Evolutionary conservation across 2,329 filamentous ascomycete genomes (phyloP).

Genomic region (Emmonsiellopsis sp.): DNA sequence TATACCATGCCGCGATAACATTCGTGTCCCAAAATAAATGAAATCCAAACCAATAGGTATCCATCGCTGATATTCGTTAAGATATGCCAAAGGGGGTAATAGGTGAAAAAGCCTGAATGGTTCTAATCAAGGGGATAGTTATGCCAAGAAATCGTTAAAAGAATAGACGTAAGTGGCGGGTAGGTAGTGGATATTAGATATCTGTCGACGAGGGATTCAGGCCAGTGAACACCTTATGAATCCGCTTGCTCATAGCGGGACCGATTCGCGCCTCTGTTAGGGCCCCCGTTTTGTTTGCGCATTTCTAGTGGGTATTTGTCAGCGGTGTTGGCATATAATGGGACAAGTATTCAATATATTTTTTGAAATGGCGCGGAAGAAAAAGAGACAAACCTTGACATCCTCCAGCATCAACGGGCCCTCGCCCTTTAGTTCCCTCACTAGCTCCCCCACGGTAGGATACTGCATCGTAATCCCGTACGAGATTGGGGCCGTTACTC

Average conservation of each 20-base stretch:
- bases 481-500: slow-evolving; percentile 63
- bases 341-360: too few species aligned
- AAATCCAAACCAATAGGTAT: too few species aligned
- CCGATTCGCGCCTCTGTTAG: slow-evolving; percentile 37
- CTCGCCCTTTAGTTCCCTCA: slow-evolving; percentile 47
- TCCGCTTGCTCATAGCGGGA: slow-evolving; percentile 36
- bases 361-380: background rate
- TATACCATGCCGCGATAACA: too few species aligned
- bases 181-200: slow-evolving; percentile 17
- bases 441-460: slow-evolving; percentile 47
- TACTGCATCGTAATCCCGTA: slow-evolving; percentile 58
- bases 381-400: slow-evolving; percentile 34
- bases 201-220: slow-evolving; percentile 36
- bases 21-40: too few species aligned
- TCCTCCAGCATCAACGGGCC: slow-evolving; percentile 56
- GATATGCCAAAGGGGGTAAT: too few species aligned
- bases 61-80: too few species aligned
- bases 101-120: too few species aligned
- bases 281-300: slow-evolving; percentile 37
- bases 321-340: background rate
- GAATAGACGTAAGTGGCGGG: background rate
- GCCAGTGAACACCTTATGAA: slow-evolving; percentile 42
- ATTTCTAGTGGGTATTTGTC: slow-evolving; percentile 27
- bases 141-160: too few species aligned
- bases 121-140: too few species aligned